These are phyloP conservation scores for Vitis hybrid DNA, from an alignment of 177 flowering plant genomes.

Conservation along the genomic window DNA sequence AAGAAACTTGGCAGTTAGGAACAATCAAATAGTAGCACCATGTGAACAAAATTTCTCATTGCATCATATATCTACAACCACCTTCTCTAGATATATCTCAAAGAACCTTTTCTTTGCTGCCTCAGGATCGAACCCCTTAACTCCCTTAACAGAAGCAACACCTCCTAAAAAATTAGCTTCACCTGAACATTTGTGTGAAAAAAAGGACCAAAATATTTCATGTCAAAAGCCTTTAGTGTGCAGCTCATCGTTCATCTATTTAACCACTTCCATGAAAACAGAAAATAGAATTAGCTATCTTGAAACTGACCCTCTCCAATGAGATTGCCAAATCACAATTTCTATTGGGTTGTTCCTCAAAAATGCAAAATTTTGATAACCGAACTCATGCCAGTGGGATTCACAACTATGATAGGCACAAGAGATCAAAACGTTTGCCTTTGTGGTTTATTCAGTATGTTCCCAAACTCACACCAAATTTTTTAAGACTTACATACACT, in stretches of 20 bases:
- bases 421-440: too few species aligned
- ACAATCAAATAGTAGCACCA: neutral
- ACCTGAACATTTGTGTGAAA: conserved; percentile 41
- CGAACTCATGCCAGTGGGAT: too few species aligned
- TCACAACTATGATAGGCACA: too few species aligned
- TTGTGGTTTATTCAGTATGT: too few species aligned
- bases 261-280: neutral
- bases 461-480: too few species aligned
- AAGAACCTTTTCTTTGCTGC: conserved; percentile 87
- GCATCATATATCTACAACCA: conserved; percentile 18
- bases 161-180: conserved; percentile 98
- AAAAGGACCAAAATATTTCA: neutral
- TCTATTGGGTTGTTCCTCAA: neutral
- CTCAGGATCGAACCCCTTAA: conserved; percentile 63
- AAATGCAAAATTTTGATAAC: neutral
- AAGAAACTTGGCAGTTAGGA: neutral
- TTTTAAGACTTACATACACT: too few species aligned
- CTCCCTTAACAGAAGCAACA: conserved; percentile 83
- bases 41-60: neutral
- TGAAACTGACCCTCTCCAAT: neutral
- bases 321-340: neutral
- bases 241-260: neutral
- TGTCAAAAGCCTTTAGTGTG: neutral
- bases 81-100: conserved; percentile 91
- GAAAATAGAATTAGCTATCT: neutral